Percentiles rank a stretch among this genome's conserved stretches.
Evolutionary conservation across 495 filamentous ascomycete genomes (phyloP).

Genomic region (Trichocladium uniseriatum): DNA sequence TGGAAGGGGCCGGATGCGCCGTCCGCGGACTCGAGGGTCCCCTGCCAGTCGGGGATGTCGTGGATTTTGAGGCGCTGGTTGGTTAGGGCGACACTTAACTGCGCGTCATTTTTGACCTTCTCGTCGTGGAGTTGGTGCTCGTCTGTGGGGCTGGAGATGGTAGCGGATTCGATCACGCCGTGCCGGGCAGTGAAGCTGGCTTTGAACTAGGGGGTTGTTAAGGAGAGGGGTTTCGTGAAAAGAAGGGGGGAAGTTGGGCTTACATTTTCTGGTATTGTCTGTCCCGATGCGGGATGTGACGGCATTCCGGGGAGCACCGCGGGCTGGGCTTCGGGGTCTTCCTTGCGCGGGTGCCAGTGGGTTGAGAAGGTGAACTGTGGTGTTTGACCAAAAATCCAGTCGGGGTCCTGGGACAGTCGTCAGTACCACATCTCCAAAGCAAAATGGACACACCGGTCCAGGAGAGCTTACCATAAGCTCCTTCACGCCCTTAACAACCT

Average conservation of each 20-base stretch:
- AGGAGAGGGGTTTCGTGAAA: background rate
- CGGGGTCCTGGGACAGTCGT: constrained; percentile 42
- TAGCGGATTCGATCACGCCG: constrained; percentile 29
- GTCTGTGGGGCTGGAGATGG: constrained; percentile 12
- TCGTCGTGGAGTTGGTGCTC: constrained; percentile 6
- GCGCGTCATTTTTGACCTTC: too few species aligned
- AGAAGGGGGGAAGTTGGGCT: background rate
- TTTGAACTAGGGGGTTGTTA: constrained; percentile 14
- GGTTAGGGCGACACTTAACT: too few species aligned
- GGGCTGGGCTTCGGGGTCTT: too few species aligned
- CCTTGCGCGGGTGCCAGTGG: constrained; percentile 41
- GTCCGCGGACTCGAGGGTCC: constrained; percentile 1
- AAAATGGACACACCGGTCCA: background rate
- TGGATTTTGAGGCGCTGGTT: constrained; percentile 24
- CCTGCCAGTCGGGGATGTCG: constrained; percentile 33
- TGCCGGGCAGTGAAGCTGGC: constrained; percentile 31
- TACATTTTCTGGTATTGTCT: constrained; percentile 26
- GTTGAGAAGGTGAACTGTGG: constrained; percentile 68
- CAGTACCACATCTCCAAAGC: background rate
- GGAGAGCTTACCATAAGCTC: constrained; percentile 42
- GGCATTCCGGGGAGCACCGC: too few species aligned
- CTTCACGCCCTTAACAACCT: constrained; percentile 46
- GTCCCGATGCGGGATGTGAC: too few species aligned
- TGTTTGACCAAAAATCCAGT: constrained; percentile 78
- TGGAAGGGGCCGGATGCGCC: constrained; percentile 2